phyloP scores from a whole-genome alignment of 1,284 basidiomycete genomes.

The Rhodotorula sp. region DNA sequence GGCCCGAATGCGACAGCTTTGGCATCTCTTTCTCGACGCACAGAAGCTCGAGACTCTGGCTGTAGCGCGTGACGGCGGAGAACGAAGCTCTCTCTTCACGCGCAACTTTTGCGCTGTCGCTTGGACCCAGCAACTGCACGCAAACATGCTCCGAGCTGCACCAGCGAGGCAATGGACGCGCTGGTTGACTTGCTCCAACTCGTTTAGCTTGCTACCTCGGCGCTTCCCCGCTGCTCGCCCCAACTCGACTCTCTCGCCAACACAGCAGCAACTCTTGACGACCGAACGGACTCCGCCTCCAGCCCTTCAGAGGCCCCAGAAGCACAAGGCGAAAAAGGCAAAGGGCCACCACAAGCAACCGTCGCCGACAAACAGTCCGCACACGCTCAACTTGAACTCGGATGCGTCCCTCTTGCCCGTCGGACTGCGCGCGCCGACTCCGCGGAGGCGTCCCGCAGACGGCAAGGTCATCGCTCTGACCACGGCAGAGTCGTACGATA shows the following conservation, averaged over 20 bases:
- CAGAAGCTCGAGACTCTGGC: no score
- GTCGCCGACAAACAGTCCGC: background rate
- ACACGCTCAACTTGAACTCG: background rate
- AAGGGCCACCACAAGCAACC: constrained; percentile 11
- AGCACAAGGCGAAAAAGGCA: constrained; percentile 37
- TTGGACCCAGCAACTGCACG: background rate
- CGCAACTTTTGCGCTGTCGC: background rate
- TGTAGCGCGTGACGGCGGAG: no score
- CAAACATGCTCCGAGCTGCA: background rate
- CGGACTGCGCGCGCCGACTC: constrained; percentile 7
- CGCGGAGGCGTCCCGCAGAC: constrained; percentile 15
- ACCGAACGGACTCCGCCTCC: background rate
- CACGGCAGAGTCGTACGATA: constrained; percentile 43
- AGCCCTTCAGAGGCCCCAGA: constrained; percentile 25
- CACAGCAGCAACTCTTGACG: background rate
- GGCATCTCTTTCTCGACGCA: no score
- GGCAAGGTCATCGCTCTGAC: constrained; percentile 41
- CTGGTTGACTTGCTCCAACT: background rate
- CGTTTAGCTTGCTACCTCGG: background rate
- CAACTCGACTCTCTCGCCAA: constrained; percentile 1
- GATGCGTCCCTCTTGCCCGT: constrained; percentile 10
- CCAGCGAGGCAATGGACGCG: background rate
- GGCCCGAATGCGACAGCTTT: no score
- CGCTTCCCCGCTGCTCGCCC: background rate
- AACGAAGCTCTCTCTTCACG: no score